Conservation (phyloP, 176 grass and related monocot genomes). For the Carex parvula region DNA sequence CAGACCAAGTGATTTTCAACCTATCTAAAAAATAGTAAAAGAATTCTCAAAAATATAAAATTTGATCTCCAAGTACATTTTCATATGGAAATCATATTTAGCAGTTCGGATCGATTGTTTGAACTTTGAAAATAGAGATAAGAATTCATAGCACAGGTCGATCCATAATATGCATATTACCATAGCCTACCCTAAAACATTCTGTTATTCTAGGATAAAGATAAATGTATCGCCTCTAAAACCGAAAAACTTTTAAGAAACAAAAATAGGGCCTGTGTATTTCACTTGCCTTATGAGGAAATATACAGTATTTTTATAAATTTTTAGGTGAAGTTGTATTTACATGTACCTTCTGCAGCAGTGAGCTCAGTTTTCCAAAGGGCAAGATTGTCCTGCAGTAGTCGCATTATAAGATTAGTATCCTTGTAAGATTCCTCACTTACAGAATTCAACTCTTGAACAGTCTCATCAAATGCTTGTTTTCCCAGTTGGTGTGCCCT, state of each 20-base stretch:
- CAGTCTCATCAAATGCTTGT: conserved; percentile 79
- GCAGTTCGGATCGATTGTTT: too few relatives aligned
- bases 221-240: background rate
- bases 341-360: conserved; percentile 31
- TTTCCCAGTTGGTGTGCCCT: conserved; percentile 73
- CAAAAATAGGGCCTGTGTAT: background rate
- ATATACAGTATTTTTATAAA: background rate
- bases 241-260: background rate
- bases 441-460: conserved; percentile 46
- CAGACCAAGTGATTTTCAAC: too few relatives aligned
- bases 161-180: too few relatives aligned
- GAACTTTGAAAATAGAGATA: too few relatives aligned
- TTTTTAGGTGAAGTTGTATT: background rate
- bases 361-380: conserved; percentile 50
- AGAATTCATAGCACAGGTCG: too few relatives aligned
- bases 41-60: too few relatives aligned
- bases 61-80: too few relatives aligned
- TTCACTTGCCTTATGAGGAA: background rate
- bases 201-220: background rate
- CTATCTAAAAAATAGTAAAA: too few relatives aligned
- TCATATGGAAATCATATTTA: too few relatives aligned
- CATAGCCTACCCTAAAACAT: background rate
- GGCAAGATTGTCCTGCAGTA: conserved; percentile 65
- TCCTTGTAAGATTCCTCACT: conserved; percentile 48
- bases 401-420: conserved; percentile 57